Percentiles rank a stretch among this genome's conserved stretches.
These are phyloP conservation scores for Ogataea pini DNA, from an alignment of 805 yeast species.

Conservation along the genomic window DNA sequence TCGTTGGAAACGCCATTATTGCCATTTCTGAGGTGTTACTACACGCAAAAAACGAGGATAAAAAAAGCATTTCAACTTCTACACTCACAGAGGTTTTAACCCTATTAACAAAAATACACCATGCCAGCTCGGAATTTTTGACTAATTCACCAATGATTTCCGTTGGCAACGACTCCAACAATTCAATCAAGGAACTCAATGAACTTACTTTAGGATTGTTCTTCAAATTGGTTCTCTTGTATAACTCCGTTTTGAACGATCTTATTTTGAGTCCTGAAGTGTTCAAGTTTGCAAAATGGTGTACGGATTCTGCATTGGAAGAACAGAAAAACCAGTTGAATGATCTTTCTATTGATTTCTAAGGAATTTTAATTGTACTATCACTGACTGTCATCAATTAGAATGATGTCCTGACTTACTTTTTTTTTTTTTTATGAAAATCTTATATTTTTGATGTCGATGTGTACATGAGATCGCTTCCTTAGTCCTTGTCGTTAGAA, in stretches of 20 bases:
- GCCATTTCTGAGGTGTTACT: slow-evolving; percentile 58
- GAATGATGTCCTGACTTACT: too few species aligned
- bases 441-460: neutral
- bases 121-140: slow-evolving; percentile 50
- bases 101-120: slow-evolving; percentile 59
- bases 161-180: slow-evolving; percentile 29
- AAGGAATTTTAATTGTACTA: neutral
- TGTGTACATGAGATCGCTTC: neutral
- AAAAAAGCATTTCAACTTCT: slow-evolving; percentile 51
- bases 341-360: slow-evolving; percentile 8
- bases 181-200: slow-evolving; percentile 55
- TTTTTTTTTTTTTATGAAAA: neutral
- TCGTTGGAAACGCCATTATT: slow-evolving; percentile 63
- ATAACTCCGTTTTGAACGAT: slow-evolving; percentile 64
- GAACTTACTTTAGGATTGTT: slow-evolving; percentile 66
- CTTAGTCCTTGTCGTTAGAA: slow-evolving; percentile 12
- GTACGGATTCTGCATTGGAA: slow-evolving; percentile 62
- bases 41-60: slow-evolving; percentile 66
- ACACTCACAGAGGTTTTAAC: slow-evolving; percentile 61
- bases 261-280: slow-evolving; percentile 63
- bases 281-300: slow-evolving; percentile 70
- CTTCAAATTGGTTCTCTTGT: slow-evolving; percentile 62
- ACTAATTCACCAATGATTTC: slow-evolving; percentile 36
- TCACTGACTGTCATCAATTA: neutral
- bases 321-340: slow-evolving; percentile 39